Evolutionary conservation across 1,284 basidiomycete genomes (phyloP).

Genomic region (Pulchroboletus neoregius): DNA sequence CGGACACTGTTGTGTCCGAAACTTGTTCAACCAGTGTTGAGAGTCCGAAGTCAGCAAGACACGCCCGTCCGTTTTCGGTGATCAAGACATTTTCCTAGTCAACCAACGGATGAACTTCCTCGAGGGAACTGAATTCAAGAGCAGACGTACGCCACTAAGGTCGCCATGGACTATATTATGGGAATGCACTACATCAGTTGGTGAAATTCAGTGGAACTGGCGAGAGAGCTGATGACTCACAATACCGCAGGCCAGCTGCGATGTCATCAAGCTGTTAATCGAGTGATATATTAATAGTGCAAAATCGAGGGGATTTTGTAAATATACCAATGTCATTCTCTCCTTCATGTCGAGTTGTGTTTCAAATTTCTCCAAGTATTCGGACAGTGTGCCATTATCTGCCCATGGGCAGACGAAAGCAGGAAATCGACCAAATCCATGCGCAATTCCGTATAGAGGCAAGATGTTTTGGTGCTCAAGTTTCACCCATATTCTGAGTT

Average conservation of each 20-base stretch:
- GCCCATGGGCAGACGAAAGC: constrained; percentile 50
- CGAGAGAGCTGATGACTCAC: constrained; percentile 11
- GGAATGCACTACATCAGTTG: constrained; percentile 22
- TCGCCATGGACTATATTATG: constrained; percentile 25
- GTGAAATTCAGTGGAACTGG: background rate
- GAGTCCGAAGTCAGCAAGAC: constrained; percentile 31
- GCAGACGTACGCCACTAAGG: constrained; percentile 24
- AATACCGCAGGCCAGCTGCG: constrained; percentile 22
- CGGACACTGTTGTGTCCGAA: constrained; percentile 16
- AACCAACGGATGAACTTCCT: constrained; percentile 1
- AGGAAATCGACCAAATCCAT: constrained; percentile 39
- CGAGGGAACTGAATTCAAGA: background rate
- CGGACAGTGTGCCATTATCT: constrained; percentile 43
- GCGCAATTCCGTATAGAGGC: constrained; percentile 37
- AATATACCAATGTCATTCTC: constrained; percentile 22
- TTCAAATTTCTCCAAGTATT: constrained; percentile 38
- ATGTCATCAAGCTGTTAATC: constrained; percentile 22
- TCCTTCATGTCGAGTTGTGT: constrained; percentile 10
- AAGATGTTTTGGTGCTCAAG: constrained; percentile 42
- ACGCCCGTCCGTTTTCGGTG: constrained; percentile 14
- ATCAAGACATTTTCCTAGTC: constrained; percentile 35
- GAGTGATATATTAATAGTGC: background rate
- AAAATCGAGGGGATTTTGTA: rapidly evolving
- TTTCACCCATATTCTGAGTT: constrained; percentile 40
- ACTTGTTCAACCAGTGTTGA: constrained; percentile 29